Percentiles rank a stretch among this genome's conserved stretches.
These are phyloP conservation scores for Phaeolepiota aurea DNA, from an alignment of 768 basidiomycete genomes.

Conservation along the genomic window DNA sequence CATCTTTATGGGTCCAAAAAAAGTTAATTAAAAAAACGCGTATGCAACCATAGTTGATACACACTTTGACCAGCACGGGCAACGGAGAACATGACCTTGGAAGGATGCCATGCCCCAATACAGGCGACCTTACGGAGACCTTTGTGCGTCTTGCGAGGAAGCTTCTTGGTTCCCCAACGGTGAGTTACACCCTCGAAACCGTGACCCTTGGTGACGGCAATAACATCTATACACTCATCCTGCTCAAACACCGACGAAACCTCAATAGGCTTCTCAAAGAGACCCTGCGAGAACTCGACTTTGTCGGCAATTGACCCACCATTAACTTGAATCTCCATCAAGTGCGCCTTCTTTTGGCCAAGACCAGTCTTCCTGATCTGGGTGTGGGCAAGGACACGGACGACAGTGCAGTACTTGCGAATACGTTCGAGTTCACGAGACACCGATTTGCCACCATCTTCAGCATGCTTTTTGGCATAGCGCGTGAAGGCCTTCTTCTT, in stretches of 20 bases:
- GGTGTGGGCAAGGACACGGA: constrained; percentile 98
- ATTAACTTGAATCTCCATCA: constrained; percentile 99
- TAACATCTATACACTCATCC: constrained; percentile 93
- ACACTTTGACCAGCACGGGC: constrained; percentile 99
- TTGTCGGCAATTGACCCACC: constrained; percentile 95
- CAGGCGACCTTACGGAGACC: constrained; percentile 99
- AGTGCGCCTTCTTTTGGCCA: constrained; percentile 97
- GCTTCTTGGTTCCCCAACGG: constrained; percentile 99
- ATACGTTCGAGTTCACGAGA: constrained; percentile 97
- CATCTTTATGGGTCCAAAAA: constrained; percentile 42
- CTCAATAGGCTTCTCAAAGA: constrained; percentile 96
- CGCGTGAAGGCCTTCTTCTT: constrained; percentile 99
- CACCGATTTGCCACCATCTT: constrained; percentile 87
- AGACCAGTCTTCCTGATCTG: constrained; percentile 98
- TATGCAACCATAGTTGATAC: constrained; percentile 18
- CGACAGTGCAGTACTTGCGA: constrained; percentile 99
- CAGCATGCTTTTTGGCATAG: constrained; percentile 98
- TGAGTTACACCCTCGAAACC: constrained; percentile 99
- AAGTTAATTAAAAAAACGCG: neutral
- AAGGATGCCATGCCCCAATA: constrained; percentile 98
- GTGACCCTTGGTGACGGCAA: constrained; percentile 98
- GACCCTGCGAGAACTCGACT: constrained; percentile 86
- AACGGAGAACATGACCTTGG: constrained; percentile 99
- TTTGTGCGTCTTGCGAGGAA: constrained; percentile 98
- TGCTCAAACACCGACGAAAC: constrained; percentile 86